Evolutionary conservation across 805 yeast genomes (phyloP), one percentile per base, ranked within the genome.

Genomic region (Candida pseudoglaebosa): DNA sequence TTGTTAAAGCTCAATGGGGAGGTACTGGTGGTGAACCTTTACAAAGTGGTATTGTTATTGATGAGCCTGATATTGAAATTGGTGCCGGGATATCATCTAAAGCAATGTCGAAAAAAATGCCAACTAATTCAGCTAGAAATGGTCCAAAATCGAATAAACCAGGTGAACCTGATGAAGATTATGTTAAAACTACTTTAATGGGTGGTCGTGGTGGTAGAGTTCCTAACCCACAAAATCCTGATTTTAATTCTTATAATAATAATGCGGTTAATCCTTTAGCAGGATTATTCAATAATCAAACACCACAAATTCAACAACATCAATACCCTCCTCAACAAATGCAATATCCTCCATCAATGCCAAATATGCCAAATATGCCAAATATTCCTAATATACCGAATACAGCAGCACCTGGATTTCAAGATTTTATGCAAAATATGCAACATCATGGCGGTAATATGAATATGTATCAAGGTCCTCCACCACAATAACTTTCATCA

Each of bases 11-110:
- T 3, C 91, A 87, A 61, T 89, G 95, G 89, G 99, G 99, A 48
- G 99, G 99, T 51, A 84, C 96, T 31, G 95, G 91, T 36, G 97
- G 96, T 14, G 77, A 73, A 54, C 88, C 90, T 6, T 62, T 93
- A 43, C 79, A 68, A 43, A 73, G 86, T 31, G 95, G 95, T 37
- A 65, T 87, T 53, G 86, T 82, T 12, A 78, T 93, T 57, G 98
- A 93, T 59, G 99, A 93, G 64, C 99, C 99, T 2, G 99, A 93
- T 65, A 93, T 91, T 52, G 96, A 90, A 59, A 86, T 93, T 39
- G 98, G 98, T 36, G 80, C 87, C 34, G 97, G 97, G 45, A 85
- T 87, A 36, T 83, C 95, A 1, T 86, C 96, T 3, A 90, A 90
- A 61, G 89, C 96, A 14, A 87, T 87, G 62, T 83, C 95, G 8